Evolutionary conservation across 192 early-diverging fungal genomes (phyloP), one percentile per base, ranked within the genome.

Genomic region (Pilobolus umbonatus): DNA sequence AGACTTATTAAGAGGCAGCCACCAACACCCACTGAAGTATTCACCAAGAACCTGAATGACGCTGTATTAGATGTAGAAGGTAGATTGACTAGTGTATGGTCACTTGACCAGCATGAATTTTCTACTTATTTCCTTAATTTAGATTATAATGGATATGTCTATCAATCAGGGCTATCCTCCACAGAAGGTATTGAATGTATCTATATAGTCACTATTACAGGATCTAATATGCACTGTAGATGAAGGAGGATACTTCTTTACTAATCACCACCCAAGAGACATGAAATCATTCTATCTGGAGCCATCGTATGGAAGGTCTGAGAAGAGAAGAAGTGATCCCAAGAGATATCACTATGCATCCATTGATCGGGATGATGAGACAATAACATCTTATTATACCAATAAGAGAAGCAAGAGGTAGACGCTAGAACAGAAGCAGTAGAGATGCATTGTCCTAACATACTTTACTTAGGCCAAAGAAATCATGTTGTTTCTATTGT

Each of bases 1-100:
- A 54, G 25, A 31, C 28, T 51, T 22, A 32, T 5, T 17, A 34
- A 31, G 39, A 42, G 19, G 5, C 12, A 34, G 15, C 34, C 35
- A 14, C 31, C 32, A 32, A 67, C 65, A 1, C 58, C 65, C 0
- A 58, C 65, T 35, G 57, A 67, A 17, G 61, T 67, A 2, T 67
- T 67, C 40, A 58, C 65, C 28, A 50, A 48, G 2, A 67, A 30
- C 10, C 24, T 67, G n/a, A 60, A 49, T 48, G 51, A 60, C 52
- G 65, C 65, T 9, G 65, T 67, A 11, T 31, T 60, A 26, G 65
- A 67, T 34, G 65, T 55, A 22, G 65, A 61, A 26, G 65, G 65
- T 67, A 58, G 14, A 29, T 4, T 17, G 12, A 42, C 6, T 8
- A 35, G 34, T 8, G 34, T 5, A 35, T n/a, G n/a, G n/a, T n/a